A percentile compares a stretch with the other conserved stretches of the same genome.
These are phyloP conservation scores for Candida sithepensis DNA, from an alignment of 805 yeast species.

Conservation along the genomic window DNA sequence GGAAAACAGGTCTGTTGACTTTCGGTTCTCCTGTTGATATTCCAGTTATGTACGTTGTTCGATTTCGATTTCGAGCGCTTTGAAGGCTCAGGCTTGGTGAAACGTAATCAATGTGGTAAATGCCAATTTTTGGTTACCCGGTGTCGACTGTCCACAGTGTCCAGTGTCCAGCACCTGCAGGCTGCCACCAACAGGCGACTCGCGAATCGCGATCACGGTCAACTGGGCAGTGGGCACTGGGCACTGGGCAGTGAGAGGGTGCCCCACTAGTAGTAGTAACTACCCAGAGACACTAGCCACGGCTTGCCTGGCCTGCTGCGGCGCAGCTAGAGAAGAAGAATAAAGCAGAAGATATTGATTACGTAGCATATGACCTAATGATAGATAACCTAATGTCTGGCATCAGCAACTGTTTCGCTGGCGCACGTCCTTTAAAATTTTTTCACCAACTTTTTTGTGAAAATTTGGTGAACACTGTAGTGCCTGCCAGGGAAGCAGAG, in stretches of 20 bases:
- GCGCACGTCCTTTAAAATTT: background rate
- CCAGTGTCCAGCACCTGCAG: too few relatives aligned
- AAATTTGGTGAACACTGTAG: background rate
- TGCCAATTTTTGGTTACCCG: background rate
- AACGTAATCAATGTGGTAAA: background rate
- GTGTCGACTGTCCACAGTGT: too few relatives aligned
- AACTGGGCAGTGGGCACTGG: too few relatives aligned
- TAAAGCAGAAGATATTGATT: background rate
- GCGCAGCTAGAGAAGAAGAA: background rate
- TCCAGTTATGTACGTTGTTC: constrained; percentile 1
- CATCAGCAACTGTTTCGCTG: background rate
- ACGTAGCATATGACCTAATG: background rate
- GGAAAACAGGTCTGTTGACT: background rate
- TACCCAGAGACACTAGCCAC: too few relatives aligned
- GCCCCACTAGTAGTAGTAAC: too few relatives aligned
- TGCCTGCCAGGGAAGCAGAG: background rate
- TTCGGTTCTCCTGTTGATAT: background rate
- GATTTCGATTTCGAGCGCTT: constrained; percentile 1
- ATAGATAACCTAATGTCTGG: background rate
- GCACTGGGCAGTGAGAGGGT: too few relatives aligned
- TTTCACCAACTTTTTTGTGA: background rate
- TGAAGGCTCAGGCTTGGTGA: background rate
- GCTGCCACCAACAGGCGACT: too few relatives aligned
- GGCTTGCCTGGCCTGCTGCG: too few relatives aligned
- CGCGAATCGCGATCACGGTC: too few relatives aligned